Evolutionary conservation across 2,329 filamentous ascomycete species (phyloP), one percentile per base, ranked within the genome.

Genomic region (Microdochium nivale): DNA sequence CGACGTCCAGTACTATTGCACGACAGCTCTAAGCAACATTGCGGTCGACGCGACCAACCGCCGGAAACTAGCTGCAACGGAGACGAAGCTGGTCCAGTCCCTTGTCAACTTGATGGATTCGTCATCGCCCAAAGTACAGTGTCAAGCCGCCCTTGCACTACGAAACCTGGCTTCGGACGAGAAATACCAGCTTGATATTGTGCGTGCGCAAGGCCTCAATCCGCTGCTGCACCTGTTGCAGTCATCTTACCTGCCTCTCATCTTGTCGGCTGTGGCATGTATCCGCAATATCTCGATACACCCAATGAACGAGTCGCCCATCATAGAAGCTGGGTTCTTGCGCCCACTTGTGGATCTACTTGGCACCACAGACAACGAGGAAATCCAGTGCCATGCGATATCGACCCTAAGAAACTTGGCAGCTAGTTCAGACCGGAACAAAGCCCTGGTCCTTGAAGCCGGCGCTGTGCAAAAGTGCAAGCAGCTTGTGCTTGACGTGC

Each of bases 221-320:
- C 90, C 92, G 30, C 80, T 99, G 47, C 80, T 97, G 51, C 87
- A 89, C 57, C 84, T 99, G 19, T 79, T 99, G 21, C 91, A 96
- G 69, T 96, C 92, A 1, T 95, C 91, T 13, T 97, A 97, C 62
- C 83, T 97, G 10, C 94, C 94, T 13, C 81, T 99, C 51, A 97
- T 97, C 54, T 83, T 97, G 37, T 97, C 92, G 21, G 94, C 94
- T 47, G 94, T 99, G 57, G 94, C 94, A 49, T 99, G 94, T 66
- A 99, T 99, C 67, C 87, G 94, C 61, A 99, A 99, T 68, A 99
- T 99, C 59, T 97, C 92, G 52, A 99, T 99, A 59, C 94, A 99
- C 66, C 94, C 94, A 19, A 77, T 92, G 64, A 99, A 99, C 70
- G 94, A 99, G 71, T 96, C 92, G 11, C 94, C 94, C 0, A 99